Base-by-base conservation (phyloP, 441 rosid genomes). In the Eruca vesicaria region DNA sequence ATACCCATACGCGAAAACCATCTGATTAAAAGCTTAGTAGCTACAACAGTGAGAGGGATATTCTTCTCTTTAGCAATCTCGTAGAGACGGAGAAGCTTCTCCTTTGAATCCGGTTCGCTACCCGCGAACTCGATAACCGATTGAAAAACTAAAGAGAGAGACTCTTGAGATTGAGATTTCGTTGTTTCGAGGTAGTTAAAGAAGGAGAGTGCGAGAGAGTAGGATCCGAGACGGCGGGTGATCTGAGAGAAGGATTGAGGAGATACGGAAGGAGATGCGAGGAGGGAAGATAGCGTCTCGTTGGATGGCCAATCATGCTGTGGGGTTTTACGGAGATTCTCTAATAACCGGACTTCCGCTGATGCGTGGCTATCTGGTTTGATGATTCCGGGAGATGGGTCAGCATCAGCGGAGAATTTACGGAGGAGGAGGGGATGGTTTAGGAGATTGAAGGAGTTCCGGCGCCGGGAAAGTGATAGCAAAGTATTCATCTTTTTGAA, bases 171-270 rank as follows among this genome's bases (percentile, higher is more conserved):
- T 19, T 78, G 66, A 58, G 87, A 73, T 18, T 82, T 70, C 65
- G 74, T 29, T 38, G 74, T 29, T 38, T 63, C 76, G 50, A 92
- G 68, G 82, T 66, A 88, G 0, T 72, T 55, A 55, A 88, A 86
- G 81, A 94, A 94, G 1, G 79, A 62, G 73, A 88, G 72, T 36
- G 97, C 96, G 5, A 76, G 67, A 10, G 82, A 68, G 65, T 85
- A 79, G 35, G 90, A 86, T 12, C 82, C 71, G 6, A 94, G 80
- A 45, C 84, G 79, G 73, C 90, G 83, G 56, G 90, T 72, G 75
- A 92, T 86, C 53, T 76, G 80, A 9, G 77, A 71, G 78, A 86
- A 75, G 35, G 77, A 81, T 1, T 48, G 41, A 58, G 89, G 84
- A 74, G 88, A 52, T 59, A 69, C 71, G 31, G 84, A 73, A 15